Evolutionary conservation across 257 asterid species (phyloP), one percentile per base, ranked within the genome.

Genomic region (Haberlea rhodopensis): DNA sequence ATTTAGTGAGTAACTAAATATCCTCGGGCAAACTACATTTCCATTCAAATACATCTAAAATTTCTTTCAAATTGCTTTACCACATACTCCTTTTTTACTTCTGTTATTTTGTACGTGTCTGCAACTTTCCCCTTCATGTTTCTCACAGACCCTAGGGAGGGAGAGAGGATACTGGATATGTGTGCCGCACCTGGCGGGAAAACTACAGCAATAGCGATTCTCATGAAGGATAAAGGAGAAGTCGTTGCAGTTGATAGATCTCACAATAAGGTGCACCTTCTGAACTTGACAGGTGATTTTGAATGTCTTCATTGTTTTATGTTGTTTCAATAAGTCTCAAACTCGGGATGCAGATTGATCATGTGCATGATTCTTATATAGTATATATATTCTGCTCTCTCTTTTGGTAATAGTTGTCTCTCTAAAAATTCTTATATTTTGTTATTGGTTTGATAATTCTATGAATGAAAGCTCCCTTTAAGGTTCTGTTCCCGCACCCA

Each of bases 151-250:
- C 99, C 99, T 67, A 97, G 83, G 68, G 85, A 76, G 70, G 97
- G 97, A 70, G 97, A 92, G 75, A 85, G 78, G 80, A 76, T 92
- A 82, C 71, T 92, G 59, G 99, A 92, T 77, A 84, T 92, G 99
- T 92, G 99, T 74, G 99, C 99, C 57, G 99, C 99, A 71, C 99
- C 99, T 28, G 97, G 97, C 67, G 97, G 97, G 58, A 92, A 92
- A 79, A 92, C 99, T 29, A 92, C 99, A 52, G 99, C 94, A 2
- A 85, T 92, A 75, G 99, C 97, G 19, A 85, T 83, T 60, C 96
- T 89, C 66, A 92, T 92, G 99, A 86, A 83, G 85, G 99, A 87
- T 84, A 81, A 76, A 73, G 99, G 99, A 69, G 91, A 87, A 73
- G 69, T 92, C 72, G 67, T 92, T 81, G 97, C 97, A 60, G 85